Evolutionary conservation across 306 rosid genomes (phyloP).

Genomic region (Delonix regia): DNA sequence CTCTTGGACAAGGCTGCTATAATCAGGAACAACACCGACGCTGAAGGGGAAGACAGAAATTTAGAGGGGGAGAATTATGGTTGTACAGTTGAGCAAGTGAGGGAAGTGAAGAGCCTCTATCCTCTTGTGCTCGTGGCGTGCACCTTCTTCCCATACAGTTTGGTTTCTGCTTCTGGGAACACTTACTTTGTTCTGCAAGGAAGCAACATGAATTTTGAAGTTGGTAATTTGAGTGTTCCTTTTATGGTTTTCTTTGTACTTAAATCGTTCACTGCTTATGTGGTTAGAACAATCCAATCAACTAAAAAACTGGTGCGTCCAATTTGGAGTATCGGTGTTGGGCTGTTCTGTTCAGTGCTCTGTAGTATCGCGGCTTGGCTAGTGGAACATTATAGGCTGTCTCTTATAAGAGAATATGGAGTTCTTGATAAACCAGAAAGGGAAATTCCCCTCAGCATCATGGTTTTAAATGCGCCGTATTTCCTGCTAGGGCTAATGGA

Average conservation of each 20-base stretch:
- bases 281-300: not conserved
- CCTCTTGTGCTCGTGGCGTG: not conserved
- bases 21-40: not conserved
- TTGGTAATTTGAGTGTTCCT: not conserved
- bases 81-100: conserved; percentile 10
- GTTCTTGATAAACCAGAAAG: too few relatives aligned
- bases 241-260: not conserved
- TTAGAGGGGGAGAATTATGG: too few relatives aligned
- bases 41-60: not conserved
- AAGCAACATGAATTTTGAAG: not conserved
- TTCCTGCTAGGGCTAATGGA: not conserved
- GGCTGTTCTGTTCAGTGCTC: conserved; percentile 9
- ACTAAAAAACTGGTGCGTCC: not conserved
- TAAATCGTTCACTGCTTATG: not conserved
- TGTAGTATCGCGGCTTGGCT: not conserved
- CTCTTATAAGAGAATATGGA: not conserved
- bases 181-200: conserved; percentile 25
- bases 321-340: not conserved
- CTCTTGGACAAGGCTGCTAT: not conserved
- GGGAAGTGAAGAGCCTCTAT: not conserved
- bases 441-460: not conserved
- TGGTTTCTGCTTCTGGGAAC: not conserved
- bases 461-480: conserved; percentile 15
- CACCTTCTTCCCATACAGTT: not conserved
- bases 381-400: not conserved